A percentile compares a stretch with the other conserved stretches of the same genome.
Conservation (phyloP, 2,329 filamentous ascomycete genomes). For the Neonectria hederae region DNA sequence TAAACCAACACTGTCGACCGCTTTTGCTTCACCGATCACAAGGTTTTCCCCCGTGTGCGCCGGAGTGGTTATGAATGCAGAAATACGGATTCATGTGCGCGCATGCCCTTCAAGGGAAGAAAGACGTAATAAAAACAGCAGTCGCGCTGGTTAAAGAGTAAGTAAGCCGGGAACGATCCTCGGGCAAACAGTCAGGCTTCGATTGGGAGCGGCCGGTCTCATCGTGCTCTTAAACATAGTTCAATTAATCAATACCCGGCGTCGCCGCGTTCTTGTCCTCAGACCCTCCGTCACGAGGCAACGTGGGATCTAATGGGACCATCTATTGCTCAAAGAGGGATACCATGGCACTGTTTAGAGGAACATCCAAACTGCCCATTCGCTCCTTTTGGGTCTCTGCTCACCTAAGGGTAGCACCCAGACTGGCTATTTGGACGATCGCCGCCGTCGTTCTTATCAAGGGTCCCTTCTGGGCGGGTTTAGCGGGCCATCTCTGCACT, state of each 20-base stretch:
- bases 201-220: slow-evolving; percentile 16
- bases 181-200: slow-evolving; percentile 15
- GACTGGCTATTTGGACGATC: slow-evolving; percentile 32
- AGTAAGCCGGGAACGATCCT: slow-evolving; percentile 2
- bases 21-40: slow-evolving; percentile 9
- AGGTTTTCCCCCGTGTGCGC: slow-evolving; percentile 12
- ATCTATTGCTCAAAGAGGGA: slow-evolving; percentile 32
- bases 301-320: slow-evolving; percentile 26
- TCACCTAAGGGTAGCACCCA: slow-evolving; percentile 20
- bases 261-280: slow-evolving; percentile 25
- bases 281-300: slow-evolving; percentile 30
- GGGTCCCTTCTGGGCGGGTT: slow-evolving; percentile 21
- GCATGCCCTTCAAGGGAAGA: background rate
- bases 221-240: slow-evolving; percentile 36
- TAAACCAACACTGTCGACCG: background rate
- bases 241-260: slow-evolving; percentile 2
- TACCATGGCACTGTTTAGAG: slow-evolving; percentile 26
- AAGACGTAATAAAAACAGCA: background rate
- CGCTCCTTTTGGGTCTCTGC: slow-evolving; percentile 32
- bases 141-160: background rate
- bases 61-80: slow-evolving; percentile 3
- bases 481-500: slow-evolving; percentile 27
- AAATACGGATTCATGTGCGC: background rate
- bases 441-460: slow-evolving; percentile 29
- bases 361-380: slow-evolving; percentile 32